These are phyloP conservation scores for Colletotrichum magnum DNA, from an alignment of 2,329 filamentous ascomycete genomes.

Conservation along the genomic window DNA sequence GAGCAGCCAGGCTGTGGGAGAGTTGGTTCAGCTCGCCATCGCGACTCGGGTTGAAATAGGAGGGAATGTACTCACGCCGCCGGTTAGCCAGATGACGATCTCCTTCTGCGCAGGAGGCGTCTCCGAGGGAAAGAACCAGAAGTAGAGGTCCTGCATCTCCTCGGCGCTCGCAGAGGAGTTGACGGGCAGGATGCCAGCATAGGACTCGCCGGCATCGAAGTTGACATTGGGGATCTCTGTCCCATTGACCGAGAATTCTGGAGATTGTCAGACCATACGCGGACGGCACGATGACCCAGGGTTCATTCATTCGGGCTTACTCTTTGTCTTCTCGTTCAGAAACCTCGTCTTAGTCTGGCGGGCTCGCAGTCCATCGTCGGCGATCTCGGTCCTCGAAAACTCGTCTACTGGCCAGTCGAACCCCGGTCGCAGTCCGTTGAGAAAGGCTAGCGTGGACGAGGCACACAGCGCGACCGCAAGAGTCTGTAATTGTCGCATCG, in stretches of 20 bases:
- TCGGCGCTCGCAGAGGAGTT: constrained; percentile 59
- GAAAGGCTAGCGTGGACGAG: neutral
- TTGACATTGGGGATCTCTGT: constrained; percentile 75
- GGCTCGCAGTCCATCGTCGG: neutral
- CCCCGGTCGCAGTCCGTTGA: neutral
- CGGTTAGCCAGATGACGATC: constrained; percentile 74
- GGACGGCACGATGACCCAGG: neutral
- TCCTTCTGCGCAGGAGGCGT: constrained; percentile 68
- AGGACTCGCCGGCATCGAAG: constrained; percentile 78
- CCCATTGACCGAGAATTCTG: constrained; percentile 76
- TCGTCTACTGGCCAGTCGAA: neutral
- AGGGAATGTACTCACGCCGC: constrained; percentile 53
- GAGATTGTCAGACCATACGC: neutral
- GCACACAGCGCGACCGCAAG: neutral
- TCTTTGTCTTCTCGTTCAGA: neutral
- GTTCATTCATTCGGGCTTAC: neutral
- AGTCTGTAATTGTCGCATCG: neutral
- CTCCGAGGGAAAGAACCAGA: constrained; percentile 73
- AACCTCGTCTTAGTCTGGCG: neutral
- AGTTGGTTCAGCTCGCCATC: neutral
- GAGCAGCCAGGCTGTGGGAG: constrained; percentile 64
- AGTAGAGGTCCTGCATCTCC: constrained; percentile 64
- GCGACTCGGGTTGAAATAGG: neutral
- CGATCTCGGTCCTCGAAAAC: neutral
- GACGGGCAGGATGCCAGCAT: constrained; percentile 73